Evolutionary conservation across 441 rosid species (phyloP), one percentile per base, ranked within the genome.

Genomic region (Arabidopsis lyrata): DNA sequence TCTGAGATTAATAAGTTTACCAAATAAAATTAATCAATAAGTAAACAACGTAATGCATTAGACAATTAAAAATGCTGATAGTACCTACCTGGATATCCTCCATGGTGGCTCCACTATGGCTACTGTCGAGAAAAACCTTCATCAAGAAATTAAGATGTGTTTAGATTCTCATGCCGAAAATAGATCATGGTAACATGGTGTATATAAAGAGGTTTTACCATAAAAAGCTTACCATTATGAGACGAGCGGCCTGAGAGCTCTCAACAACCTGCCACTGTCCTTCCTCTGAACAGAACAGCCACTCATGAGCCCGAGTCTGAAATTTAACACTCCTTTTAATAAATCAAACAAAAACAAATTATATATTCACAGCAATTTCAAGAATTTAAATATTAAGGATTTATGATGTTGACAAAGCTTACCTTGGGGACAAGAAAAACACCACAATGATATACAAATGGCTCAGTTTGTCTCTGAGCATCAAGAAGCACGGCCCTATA

Each of bases 241-340:
- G 84, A 70, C 99, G 99, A 83, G 92, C 97, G 35, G 97, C 85
- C 81, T 80, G 83, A 70, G 97, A 79, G 82, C 87, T 94, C 80
- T 90, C 96, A 56, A 94, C 90, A 48, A 94, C 83, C 69, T 79
- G 68, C 97, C 97, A 92, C 73, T 92, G 99, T 77, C 97, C 99
- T 88, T 90, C 99, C 81, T 94, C 97, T 70, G 97, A 87, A 81
- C 90, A 84, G 87, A 87, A 94, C 77, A 92, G 91, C 99, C 99
- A 94, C 65, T 88, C 99, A 83, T 84, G 92, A 83, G 93, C 85
- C 60, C 91, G 90, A 62, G 88, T 77, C 97, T 93, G 95, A 81
- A 87, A 85, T 73, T 76, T 54, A 77, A 78, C 67, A 83, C 61
- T 58, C 57, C 66, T 86, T 82, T 67, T 71, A 62, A 59, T 68